Base-by-base conservation (phyloP, 371 early-diverging fungal species). In the Rhizomucor miehei region DNA sequence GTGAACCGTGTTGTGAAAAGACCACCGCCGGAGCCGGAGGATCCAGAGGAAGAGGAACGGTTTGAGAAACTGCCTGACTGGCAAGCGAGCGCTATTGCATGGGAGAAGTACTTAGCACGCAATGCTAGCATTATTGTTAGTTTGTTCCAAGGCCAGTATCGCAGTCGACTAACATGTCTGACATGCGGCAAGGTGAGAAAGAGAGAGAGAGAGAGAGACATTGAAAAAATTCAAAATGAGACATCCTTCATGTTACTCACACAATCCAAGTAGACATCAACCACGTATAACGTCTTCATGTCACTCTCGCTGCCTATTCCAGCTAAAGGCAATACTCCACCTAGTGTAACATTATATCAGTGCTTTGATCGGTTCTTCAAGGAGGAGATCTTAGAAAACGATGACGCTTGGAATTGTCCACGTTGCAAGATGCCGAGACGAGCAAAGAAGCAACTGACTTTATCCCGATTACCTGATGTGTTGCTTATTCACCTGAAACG, bases 221-320 rank as follows among this genome's bases (percentile, higher is more conserved):
- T n/a, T n/a, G n/a, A n/a, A n/a, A n/a, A n/a, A n/a, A n/a, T n/a
- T n/a, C n/a, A n/a, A n/a, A n/a, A 66, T 49, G 46, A 24, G 11
- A 24, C 11, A 16, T 11, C 3, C 35, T 4, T 36, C 40, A 19
- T 24, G 37, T 41, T 44, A 9, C 35, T 37, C 36, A 2, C 45
- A 23, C 11, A 6, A 11, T 45, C 21, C 23, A 35, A 1, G 13
- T 51, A 87, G 85, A 89, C 89, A 3, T 95, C 95, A 2, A 90
- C 91, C 1, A 95, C 93, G 0, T 96, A 90, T 60, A 90, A 94
- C 51, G 75, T 91, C 1, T 95, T 95, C 73, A 94, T 94, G 87
- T 92, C 89, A 52, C 67, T 99, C 14, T 88, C 96, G 0, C 66
- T 98, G 9, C 97, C 98, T 3, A 95, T 99, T 48, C 96, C 97